Conservation (phyloP, 495 filamentous ascomycete species). For the Alectoria sarmentosa region DNA sequence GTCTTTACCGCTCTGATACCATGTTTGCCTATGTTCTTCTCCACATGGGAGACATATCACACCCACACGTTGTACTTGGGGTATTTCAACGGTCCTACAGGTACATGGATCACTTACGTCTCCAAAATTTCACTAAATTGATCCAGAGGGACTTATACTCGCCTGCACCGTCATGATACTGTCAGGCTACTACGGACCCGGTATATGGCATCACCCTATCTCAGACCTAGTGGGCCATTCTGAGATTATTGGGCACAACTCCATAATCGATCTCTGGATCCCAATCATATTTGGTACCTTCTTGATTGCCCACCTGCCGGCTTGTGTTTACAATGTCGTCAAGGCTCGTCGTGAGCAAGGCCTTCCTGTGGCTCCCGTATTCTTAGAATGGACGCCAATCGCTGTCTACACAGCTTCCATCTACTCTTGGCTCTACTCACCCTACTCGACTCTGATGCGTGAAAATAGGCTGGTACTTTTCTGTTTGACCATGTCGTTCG, state of each 20-base stretch:
- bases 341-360: slow-evolving; percentile 62
- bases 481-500: slow-evolving; percentile 88
- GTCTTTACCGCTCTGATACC: slow-evolving; percentile 88
- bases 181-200: slow-evolving; percentile 80
- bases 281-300: slow-evolving; percentile 64
- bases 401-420: slow-evolving; percentile 65
- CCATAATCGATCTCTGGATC: slow-evolving; percentile 83
- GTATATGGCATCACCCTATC: slow-evolving; percentile 76
- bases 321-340: slow-evolving; percentile 71
- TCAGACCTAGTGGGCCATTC: slow-evolving; percentile 53
- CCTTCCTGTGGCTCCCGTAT: slow-evolving; percentile 73
- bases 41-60: slow-evolving; percentile 98
- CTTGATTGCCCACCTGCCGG: slow-evolving; percentile 73
- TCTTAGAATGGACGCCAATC: slow-evolving; percentile 95
- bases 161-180: slow-evolving; percentile 78
- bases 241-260: slow-evolving; percentile 54
- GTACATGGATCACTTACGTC: slow-evolving; percentile 23
- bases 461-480: slow-evolving; percentile 88
- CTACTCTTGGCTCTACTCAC: slow-evolving; percentile 79
- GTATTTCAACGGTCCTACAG: slow-evolving; percentile 92
- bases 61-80: slow-evolving; percentile 96
- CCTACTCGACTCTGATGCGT: slow-evolving; percentile 67
- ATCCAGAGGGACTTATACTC: slow-evolving; percentile 74
- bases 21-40: slow-evolving; percentile 97
- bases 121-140: slow-evolving; percentile 15